A percentile compares a stretch with the other conserved stretches of the same genome.
These are phyloP conservation scores for Talaromyces amestolkiae DNA, from an alignment of 2,329 filamentous ascomycete genomes.

Conservation along the genomic window DNA sequence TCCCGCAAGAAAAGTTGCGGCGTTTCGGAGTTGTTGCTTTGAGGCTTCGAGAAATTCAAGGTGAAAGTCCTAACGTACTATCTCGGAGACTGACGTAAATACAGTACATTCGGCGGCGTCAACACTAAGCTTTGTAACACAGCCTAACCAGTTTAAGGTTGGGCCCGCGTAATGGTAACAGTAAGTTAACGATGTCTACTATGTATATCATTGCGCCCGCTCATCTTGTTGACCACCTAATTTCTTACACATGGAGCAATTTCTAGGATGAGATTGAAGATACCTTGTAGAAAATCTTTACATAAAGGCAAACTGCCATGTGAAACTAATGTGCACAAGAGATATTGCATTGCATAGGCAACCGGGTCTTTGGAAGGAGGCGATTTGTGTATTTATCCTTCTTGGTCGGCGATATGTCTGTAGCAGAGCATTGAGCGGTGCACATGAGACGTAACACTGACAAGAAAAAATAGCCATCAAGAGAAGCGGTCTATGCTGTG, in stretches of 20 bases:
- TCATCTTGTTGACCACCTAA: neutral
- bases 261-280: neutral
- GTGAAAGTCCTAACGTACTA: neutral
- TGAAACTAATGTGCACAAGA: neutral
- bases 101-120: neutral
- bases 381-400: neutral
- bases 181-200: neutral
- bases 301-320: too few species aligned
- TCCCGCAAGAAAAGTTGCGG: neutral
- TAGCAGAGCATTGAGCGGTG: neutral
- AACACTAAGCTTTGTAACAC: neutral
- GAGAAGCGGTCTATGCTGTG: neutral
- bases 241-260: neutral
- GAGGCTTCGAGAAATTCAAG: neutral
- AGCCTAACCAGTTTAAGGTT: neutral
- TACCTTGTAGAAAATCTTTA: neutral
- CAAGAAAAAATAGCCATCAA: neutral
- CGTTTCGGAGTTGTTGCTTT: neutral
- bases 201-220: neutral
- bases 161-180: neutral
- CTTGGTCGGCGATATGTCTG: neutral
- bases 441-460: neutral
- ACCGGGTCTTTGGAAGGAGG: neutral
- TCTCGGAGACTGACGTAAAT: constrained; percentile 4
- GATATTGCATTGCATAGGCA: neutral